A percentile compares a stretch with the other conserved stretches of the same genome.
Evolutionary conservation across 176 grass and related monocot species (phyloP).

Genomic region (Avena insularis): DNA sequence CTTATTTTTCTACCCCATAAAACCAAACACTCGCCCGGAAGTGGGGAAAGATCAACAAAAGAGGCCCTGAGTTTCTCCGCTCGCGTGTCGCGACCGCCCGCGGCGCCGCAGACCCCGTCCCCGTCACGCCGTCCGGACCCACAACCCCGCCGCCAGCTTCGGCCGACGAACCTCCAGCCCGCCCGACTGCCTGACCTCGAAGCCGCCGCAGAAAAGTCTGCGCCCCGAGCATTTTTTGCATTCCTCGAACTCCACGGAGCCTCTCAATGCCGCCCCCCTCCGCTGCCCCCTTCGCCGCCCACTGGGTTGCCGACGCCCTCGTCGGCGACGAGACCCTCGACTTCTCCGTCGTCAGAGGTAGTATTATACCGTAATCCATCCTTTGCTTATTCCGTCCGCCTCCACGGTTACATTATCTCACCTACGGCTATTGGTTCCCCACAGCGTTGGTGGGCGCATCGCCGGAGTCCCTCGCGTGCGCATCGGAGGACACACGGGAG

Average conservation of each 20-base stretch:
- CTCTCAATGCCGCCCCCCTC: neutral
- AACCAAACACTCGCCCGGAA: no score
- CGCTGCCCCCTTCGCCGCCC: slow-evolving; percentile 11
- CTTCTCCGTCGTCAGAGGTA: slow-evolving; percentile 30
- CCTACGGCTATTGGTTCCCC: neutral
- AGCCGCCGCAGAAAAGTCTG: no score
- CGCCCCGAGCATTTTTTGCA: no score
- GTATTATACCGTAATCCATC: neutral
- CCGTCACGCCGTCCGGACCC: no score
- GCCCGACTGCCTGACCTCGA: no score
- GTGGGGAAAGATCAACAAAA: no score
- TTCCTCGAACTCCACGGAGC: slow-evolving; percentile 13
- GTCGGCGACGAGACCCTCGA: slow-evolving; percentile 38
- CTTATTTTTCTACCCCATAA: no score
- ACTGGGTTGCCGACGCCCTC: slow-evolving; percentile 36
- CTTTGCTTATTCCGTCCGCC: neutral
- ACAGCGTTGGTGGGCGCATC: slow-evolving; percentile 31
- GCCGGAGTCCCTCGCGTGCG: slow-evolving; percentile 28
- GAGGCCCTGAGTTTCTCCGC: no score
- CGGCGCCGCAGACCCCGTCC: no score
- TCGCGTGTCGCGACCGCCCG: no score
- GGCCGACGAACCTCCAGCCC: no score
- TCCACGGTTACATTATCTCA: neutral
- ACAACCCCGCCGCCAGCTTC: no score
- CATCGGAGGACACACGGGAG: slow-evolving; percentile 28